Evolutionary conservation across 257 asterid species (phyloP).

Genomic region (Nicotiana sylvestris): DNA sequence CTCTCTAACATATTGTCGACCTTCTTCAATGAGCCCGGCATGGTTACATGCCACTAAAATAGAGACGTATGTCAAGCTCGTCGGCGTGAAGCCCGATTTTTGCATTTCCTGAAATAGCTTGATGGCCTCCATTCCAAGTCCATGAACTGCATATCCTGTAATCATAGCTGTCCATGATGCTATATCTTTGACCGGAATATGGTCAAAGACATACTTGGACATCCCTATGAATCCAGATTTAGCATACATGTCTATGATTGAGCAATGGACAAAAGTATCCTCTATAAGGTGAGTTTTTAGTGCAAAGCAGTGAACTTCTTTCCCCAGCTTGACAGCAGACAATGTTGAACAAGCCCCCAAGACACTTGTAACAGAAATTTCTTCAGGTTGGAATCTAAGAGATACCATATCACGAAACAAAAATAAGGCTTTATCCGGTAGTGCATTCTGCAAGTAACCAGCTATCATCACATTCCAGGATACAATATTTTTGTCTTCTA

Average conservation of each 20-base stretch:
- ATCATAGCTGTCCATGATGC: constrained; percentile 29
- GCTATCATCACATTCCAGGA: constrained; percentile 33
- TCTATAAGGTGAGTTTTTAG: constrained; percentile 18
- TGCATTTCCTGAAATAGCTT: constrained; percentile 22
- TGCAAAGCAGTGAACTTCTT: constrained; percentile 33
- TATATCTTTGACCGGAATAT: constrained; percentile 16
- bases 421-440: constrained; percentile 21
- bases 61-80: constrained; percentile 21
- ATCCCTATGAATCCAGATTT: constrained; percentile 26
- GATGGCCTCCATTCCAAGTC: constrained; percentile 24
- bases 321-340: constrained; percentile 21
- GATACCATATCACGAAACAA: constrained; percentile 22
- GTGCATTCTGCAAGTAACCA: constrained; percentile 23
- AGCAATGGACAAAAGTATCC: constrained; percentile 22
- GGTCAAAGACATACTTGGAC: constrained; percentile 23
- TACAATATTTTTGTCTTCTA: constrained; percentile 9
- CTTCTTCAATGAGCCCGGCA: constrained; percentile 28
- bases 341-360: constrained; percentile 31
- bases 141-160: constrained; percentile 34
- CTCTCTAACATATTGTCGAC: constrained; percentile 19
- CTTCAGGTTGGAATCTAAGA: constrained; percentile 19
- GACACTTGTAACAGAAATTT: constrained; percentile 23
- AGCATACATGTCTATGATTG: constrained; percentile 36
- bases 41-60: constrained; percentile 32
- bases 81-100: constrained; percentile 17